These are phyloP conservation scores for Camelina neglecta DNA, from an alignment of 345 rosid genomes.

Conservation along the genomic window DNA sequence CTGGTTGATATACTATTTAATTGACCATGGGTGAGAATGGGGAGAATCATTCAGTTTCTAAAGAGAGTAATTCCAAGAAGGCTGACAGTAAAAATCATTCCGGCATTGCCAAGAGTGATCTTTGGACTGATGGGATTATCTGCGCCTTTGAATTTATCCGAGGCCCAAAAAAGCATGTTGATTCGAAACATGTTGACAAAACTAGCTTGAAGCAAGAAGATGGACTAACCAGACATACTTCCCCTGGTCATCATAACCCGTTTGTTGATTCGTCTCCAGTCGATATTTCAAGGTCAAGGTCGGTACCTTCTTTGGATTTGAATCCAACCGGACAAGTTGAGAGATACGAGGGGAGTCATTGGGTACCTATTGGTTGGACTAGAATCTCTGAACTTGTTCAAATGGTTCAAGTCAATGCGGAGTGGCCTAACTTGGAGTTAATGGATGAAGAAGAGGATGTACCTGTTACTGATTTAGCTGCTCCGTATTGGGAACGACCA, in stretches of 20 bases:
- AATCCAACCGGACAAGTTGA: slow-evolving; percentile 51
- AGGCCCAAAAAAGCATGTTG: slow-evolving; percentile 46
- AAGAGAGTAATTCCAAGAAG: slow-evolving; percentile 39
- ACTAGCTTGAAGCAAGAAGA: slow-evolving; percentile 35
- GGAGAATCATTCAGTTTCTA: slow-evolving; percentile 29
- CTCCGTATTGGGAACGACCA: slow-evolving; percentile 93
- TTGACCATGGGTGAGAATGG: slow-evolving; percentile 23
- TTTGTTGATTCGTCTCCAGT: slow-evolving; percentile 41
- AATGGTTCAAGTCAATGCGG: slow-evolving; percentile 65
- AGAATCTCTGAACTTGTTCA: slow-evolving; percentile 77
- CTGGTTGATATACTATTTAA: slow-evolving; percentile 1
- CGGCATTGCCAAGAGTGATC: slow-evolving; percentile 52
- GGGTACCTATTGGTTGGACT: slow-evolving; percentile 95
- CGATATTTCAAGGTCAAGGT: slow-evolving; percentile 37
- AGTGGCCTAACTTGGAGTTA: slow-evolving; percentile 63
- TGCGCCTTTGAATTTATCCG: slow-evolving; percentile 82
- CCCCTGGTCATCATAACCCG: slow-evolving; percentile 39
- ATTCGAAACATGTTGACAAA: slow-evolving; percentile 26
- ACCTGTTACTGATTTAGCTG: slow-evolving; percentile 91
- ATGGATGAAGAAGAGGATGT: slow-evolving; percentile 62
- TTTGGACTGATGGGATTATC: slow-evolving; percentile 89
- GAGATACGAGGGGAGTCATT: slow-evolving; percentile 63
- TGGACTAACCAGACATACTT: slow-evolving; percentile 43
- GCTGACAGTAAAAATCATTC: slow-evolving; percentile 33
- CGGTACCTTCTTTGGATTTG: slow-evolving; percentile 47